Base-by-base conservation (phyloP, 2,329 filamentous ascomycete genomes). In the Zymoseptoria tritici region DNA sequence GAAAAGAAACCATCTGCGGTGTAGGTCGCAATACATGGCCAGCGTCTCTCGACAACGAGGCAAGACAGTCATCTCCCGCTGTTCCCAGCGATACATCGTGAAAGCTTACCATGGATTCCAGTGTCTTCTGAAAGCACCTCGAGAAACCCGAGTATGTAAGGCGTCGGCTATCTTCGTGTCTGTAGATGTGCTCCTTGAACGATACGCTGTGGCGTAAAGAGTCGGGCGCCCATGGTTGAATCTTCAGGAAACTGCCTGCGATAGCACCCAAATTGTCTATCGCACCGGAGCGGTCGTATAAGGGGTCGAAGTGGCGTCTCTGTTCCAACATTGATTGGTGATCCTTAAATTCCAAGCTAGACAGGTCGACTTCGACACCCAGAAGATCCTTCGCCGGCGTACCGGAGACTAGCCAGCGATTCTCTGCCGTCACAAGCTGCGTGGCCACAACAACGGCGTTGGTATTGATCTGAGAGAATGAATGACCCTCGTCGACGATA, bases 401-500 rank as follows among this genome's bases (percentile, higher is more conserved):
- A 58, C 93, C 93, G 0, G 90, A 95, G 0, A 96, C 88, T 3
- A 96, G 85, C 93, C 93, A 97, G 9, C 89, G 84, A 19, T 90
- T 83, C 53, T 91, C 86, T 16, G 91, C 77, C 46, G 70, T 73
- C 4, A 81, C 72, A 22, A 86, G 77, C 55, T 79, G 76, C 42
- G 81, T 75, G 4, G 84, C 76, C 8, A 86, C 77, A 16, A 80
- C 71, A 4, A 83, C 78, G 31, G 84, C 82, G 52, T 78, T 81
- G 1, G 85, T 90, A 2, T 75, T 81, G 0, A 83, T 83, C 46
- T 89, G 87, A 0, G 90, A 90, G 60, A 96, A 86, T 60, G 83
- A 88, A 71, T 97, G 91, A 0, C 93, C 93, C 78, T 97, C 93
- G 64, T 97, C 93, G 19, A 96, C 88, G 52, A 97, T 92, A 7